A percentile compares a stretch with the other conserved stretches of the same genome.
Evolutionary conservation across 495 filamentous ascomycete species (phyloP).

Genomic region (Acidiella bohemica): DNA sequence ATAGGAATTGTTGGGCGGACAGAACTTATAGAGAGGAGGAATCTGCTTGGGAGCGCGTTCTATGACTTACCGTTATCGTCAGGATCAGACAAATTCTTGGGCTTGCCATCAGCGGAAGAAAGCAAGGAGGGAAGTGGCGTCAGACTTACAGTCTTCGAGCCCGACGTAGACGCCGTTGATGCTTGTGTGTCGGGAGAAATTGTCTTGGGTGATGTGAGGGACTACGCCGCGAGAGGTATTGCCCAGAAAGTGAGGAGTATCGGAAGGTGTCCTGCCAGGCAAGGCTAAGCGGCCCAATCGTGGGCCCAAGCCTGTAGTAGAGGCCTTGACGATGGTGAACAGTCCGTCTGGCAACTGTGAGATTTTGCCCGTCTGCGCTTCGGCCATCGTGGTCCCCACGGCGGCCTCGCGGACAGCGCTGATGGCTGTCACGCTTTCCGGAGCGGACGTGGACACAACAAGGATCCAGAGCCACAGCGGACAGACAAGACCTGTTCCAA

Average conservation of each 20-base stretch:
- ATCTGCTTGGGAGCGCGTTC: slow-evolving; percentile 46
- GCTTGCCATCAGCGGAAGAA: slow-evolving; percentile 19
- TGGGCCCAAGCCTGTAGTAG: slow-evolving; percentile 8
- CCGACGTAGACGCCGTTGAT: slow-evolving; percentile 63
- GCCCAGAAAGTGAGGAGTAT: slow-evolving; percentile 71
- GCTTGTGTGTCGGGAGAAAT: slow-evolving; percentile 48
- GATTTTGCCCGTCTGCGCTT: too few species aligned
- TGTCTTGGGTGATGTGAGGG: slow-evolving; percentile 82
- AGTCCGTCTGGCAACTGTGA: slow-evolving; percentile 25
- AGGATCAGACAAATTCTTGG: too few species aligned
- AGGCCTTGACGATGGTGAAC: slow-evolving; percentile 29
- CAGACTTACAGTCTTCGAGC: slow-evolving; percentile 78
- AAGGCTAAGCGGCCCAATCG: slow-evolving; percentile 50
- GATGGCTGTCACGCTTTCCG: too few species aligned
- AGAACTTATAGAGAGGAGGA: slow-evolving; percentile 39
- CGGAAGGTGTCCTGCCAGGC: slow-evolving; percentile 43
- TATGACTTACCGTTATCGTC: slow-evolving; percentile 50
- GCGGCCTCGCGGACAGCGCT: too few species aligned
- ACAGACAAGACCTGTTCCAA: too few species aligned
- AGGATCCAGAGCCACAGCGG: too few species aligned
- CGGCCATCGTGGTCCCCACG: too few species aligned
- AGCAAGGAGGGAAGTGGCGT: slow-evolving; percentile 10
- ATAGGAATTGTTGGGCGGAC: slow-evolving; percentile 27
- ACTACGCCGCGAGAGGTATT: slow-evolving; percentile 68
- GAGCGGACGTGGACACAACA: too few species aligned